Conservation (phyloP, 2,329 filamentous ascomycete species). For the Ploettnerulaceae sp. region DNA sequence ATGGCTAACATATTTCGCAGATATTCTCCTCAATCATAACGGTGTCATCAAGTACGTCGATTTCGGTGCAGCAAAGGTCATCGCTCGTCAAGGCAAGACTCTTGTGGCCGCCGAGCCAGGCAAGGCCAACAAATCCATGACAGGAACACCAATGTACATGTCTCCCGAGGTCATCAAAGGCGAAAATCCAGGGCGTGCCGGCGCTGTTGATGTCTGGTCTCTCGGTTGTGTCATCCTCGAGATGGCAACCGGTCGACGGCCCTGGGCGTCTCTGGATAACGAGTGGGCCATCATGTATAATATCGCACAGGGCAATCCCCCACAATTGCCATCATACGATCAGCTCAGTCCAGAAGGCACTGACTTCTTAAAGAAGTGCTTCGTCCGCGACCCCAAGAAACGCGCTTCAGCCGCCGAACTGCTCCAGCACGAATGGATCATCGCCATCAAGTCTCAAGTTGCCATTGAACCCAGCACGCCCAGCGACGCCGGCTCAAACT, state of each 20-base stretch:
- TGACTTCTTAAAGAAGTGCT: constrained; percentile 84
- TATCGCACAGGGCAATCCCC: constrained; percentile 93
- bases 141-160: constrained; percentile 99
- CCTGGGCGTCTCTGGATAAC: constrained; percentile 95
- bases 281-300: constrained; percentile 99
- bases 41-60: constrained; percentile 99
- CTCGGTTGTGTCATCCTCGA: constrained; percentile 94
- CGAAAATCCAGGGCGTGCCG: constrained; percentile 71
- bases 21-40: constrained; percentile 94
- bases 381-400: constrained; percentile 74
- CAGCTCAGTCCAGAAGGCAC: constrained; percentile 81
- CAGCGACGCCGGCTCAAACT: constrained; percentile 42
- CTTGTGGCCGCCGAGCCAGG: constrained; percentile 54
- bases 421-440: constrained; percentile 89
- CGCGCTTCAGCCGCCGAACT: constrained; percentile 81
- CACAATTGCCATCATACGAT: constrained; percentile 73
- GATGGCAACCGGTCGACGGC: constrained; percentile 91
- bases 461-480: constrained; percentile 57
- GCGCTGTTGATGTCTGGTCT: constrained; percentile 92
- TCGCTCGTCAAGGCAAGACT: constrained; percentile 88
- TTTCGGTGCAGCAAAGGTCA: constrained; percentile 95
- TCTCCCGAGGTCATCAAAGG: constrained; percentile 97
- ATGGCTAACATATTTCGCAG: constrained; percentile 39
- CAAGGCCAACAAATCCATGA: constrained; percentile 85
- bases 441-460: constrained; percentile 59